Percentiles rank a stretch among this genome's conserved stretches.
Evolutionary conservation across 306 rosid genomes (phyloP).

Genomic region (Senna siamea): DNA sequence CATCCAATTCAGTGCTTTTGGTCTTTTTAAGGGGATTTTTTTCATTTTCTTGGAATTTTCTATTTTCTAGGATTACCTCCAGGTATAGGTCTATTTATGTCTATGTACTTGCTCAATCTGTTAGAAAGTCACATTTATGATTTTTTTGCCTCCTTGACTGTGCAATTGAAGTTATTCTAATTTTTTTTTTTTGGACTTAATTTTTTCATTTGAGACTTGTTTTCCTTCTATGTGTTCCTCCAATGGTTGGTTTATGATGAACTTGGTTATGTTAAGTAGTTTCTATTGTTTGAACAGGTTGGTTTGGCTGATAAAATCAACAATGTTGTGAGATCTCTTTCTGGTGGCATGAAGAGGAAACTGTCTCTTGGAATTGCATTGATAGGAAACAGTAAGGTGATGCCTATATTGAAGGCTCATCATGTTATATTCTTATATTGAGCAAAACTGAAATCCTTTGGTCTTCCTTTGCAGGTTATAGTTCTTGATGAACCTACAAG

Average conservation of each 20-base stretch:
- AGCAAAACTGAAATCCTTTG: conserved; percentile 28
- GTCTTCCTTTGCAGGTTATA: conserved; percentile 68
- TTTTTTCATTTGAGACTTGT: too few relatives aligned
- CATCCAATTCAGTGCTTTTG: too few relatives aligned
- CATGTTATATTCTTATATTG: conserved; percentile 14
- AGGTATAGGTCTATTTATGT: too few relatives aligned
- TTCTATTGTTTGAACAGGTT: conserved; percentile 63
- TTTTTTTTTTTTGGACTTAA: background rate
- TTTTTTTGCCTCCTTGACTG: background rate
- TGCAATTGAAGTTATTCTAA: background rate
- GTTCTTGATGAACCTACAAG: conserved; percentile 98
- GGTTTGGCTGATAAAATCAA: conserved; percentile 91
- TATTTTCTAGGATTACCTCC: too few relatives aligned
- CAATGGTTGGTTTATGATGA: too few relatives aligned
- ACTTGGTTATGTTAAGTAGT: conserved; percentile 33
- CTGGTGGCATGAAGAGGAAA: conserved; percentile 99
- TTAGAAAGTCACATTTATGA: background rate
- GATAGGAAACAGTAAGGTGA: conserved; percentile 91
- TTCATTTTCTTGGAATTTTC: too few relatives aligned
- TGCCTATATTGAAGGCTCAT: conserved; percentile 8
- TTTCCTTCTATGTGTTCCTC: too few relatives aligned
- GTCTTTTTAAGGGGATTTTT: too few relatives aligned
- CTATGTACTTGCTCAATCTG: background rate
- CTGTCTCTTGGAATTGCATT: conserved; percentile 96
- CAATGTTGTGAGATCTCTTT: conserved; percentile 74